Evolutionary conservation across 2,329 filamentous ascomycete species (phyloP).

Genomic region (Dactylellina sp.): DNA sequence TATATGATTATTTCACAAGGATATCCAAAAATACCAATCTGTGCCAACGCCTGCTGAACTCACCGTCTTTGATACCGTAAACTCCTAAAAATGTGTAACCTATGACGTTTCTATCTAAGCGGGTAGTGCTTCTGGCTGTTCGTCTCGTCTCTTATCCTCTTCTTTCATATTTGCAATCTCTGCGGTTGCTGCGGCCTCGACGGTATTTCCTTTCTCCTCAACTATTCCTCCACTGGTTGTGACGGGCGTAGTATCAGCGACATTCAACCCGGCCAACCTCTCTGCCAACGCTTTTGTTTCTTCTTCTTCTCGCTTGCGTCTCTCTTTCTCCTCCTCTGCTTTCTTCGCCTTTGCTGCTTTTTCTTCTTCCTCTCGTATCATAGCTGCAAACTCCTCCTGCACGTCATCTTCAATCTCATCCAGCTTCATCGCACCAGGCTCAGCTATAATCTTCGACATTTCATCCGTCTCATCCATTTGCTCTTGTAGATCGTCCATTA

Average conservation of each 20-base stretch:
- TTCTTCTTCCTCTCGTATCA: conserved; percentile 73
- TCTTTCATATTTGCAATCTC: conserved; percentile 38
- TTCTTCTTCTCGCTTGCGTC: conserved; percentile 66
- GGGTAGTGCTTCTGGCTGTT: conserved; percentile 59
- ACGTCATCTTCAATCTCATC: conserved; percentile 82
- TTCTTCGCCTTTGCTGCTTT: conserved; percentile 66
- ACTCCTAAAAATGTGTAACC: conserved; percentile 30
- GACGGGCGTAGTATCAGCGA: conserved; percentile 25
- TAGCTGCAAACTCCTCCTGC: conserved; percentile 83
- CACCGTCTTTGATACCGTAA: conserved; percentile 11
- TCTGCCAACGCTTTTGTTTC: conserved; percentile 65
- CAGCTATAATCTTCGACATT: conserved; percentile 79
- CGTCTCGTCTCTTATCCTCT: conserved; percentile 44
- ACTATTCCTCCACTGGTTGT: conserved; percentile 54
- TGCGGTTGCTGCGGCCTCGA: conserved; percentile 59
- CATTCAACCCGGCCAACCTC: conserved; percentile 60
- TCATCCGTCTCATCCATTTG: conserved; percentile 87
- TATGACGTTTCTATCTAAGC: conserved; percentile 18
- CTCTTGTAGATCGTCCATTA: conserved; percentile 79
- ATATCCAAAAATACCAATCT: conserved; percentile 28
- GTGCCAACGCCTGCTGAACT: conserved; percentile 37
- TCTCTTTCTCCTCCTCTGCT: conserved; percentile 61
- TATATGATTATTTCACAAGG: conserved; percentile 3
- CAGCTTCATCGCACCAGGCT: conserved; percentile 65
- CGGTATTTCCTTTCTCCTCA: conserved; percentile 60